A percentile compares a stretch with the other conserved stretches of the same genome.
Conservation (phyloP, 2,329 filamentous ascomycete genomes). For the Paecilomyces formosus region DNA sequence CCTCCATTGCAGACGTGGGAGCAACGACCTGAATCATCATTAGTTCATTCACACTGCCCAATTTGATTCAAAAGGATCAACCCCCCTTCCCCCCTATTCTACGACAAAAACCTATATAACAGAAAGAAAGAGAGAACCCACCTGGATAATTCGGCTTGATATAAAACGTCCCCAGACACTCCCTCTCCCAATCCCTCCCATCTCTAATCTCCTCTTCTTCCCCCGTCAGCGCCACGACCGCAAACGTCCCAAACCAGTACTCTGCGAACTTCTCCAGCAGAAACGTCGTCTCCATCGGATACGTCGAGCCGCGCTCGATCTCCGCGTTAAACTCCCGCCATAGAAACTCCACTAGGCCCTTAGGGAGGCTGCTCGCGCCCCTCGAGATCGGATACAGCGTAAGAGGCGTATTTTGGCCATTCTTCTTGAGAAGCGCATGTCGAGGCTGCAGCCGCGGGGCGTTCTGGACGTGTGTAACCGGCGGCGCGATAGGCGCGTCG, state of each 20-base stretch:
- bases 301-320: conserved; percentile 27
- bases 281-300: conserved; percentile 31
- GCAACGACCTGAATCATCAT: conserved; percentile 22
- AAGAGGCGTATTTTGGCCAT: conserved; percentile 6
- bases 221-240: conserved; percentile 22
- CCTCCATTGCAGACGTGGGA: conserved; percentile 33
- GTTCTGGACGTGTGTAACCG: background rate
- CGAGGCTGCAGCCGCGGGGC: conserved; percentile 14
- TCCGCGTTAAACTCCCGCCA: conserved; percentile 27
- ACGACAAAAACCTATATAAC: background rate
- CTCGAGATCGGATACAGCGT: conserved; percentile 22
- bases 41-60: no score
- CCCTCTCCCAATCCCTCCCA: conserved; percentile 25
- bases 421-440: conserved; percentile 20
- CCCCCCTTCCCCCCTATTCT: no score
- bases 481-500: background rate
- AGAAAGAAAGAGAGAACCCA: conserved; percentile 9
- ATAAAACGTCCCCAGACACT: conserved; percentile 34
- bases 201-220: conserved; percentile 12
- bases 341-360: conserved; percentile 18
- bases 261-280: conserved; percentile 19
- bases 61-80: no score
- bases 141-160: conserved; percentile 36
- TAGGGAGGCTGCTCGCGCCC: conserved; percentile 15
- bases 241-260: conserved; percentile 35